Base-by-base conservation (phyloP, 805 yeast species). In the Candida schatavii region DNA sequence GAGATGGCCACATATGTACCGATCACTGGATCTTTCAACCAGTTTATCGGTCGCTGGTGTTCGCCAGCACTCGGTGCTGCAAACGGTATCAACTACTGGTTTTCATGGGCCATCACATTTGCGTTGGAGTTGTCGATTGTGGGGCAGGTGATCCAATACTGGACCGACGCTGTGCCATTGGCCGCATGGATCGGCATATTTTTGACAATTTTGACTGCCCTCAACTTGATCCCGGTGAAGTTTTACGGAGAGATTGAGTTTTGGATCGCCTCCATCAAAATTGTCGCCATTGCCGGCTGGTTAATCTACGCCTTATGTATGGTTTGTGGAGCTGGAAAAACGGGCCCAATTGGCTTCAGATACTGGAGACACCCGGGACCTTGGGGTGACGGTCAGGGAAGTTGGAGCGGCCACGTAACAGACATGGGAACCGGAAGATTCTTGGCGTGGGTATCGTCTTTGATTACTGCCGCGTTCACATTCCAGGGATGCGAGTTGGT, bases 1-100 rank as follows among this genome's bases (percentile, higher is more conserved):
- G 91, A 85, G 61, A 82, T 85, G 90, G 88, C 89, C 39, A 83
- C 89, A 7, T 81, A 74, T 49, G 80, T 84, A 14, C 90, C 90
- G 6, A 77, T 81, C 32, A 67, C 83, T 4, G 81, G 81, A 42
- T 81, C 88, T 0, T 82, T 83, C 62, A 77, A 85, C 23, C 85
- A 81, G 35, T 84, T 83, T 56, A 73, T 82, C n/a, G 70, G 83
- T 10, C 68, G 85, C 51, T 84, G 83, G 68, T 59, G 82, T 23
- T 78, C 84, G 4, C 84, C 83, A n/a, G 78, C 89, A 5, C 59
- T 81, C 30, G 91, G 90, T 43, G 84, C 81, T 32, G 81, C 88
- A 23, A 79, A 77, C 45, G 85, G 86, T 40, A 83, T 84, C 74
- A 67, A 77, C 66, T 85, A 84, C 59, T 83, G 88, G 85, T 82